phyloP scores from a whole-genome alignment of 225 moss, liverwort and hornwort species.

The Takakia lepidozioides region DNA sequence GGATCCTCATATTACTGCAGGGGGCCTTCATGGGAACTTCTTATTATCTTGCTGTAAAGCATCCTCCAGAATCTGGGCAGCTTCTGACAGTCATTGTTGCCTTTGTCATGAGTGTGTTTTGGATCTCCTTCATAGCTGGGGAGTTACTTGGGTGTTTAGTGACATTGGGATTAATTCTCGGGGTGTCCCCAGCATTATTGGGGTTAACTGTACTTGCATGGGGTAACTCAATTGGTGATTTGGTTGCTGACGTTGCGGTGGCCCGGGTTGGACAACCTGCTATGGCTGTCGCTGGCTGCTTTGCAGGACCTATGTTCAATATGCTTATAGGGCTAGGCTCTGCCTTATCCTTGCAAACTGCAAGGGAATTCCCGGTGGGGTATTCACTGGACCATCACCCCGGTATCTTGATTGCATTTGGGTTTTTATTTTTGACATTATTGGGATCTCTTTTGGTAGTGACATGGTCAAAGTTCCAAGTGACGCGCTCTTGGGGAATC shows the following conservation, averaged over 20 bases:
- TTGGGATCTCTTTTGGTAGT: conserved; percentile 39
- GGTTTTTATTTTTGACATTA: conserved; percentile 37
- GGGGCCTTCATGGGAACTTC: conserved; percentile 49
- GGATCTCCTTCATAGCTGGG: conserved; percentile 57
- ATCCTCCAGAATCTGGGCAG: conserved; percentile 39
- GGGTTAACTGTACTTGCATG: conserved; percentile 62
- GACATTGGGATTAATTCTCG: conserved; percentile 44
- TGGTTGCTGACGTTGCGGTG: conserved; percentile 56
- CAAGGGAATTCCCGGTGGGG: conserved; percentile 27
- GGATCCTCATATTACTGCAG: conserved; percentile 43
- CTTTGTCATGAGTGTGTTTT: conserved; percentile 55
- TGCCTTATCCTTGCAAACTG: conserved; percentile 44
- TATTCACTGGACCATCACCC: conserved; percentile 45
- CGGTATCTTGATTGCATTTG: conserved; percentile 55
- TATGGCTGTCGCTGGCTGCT: conserved; percentile 58
- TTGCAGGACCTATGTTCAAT: conserved; percentile 70
- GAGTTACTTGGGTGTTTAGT: conserved; percentile 55
- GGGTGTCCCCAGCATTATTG: conserved; percentile 45
- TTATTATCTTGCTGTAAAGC: conserved; percentile 40
- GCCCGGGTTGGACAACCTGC: conserved; percentile 56
- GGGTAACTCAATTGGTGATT: conserved; percentile 61
- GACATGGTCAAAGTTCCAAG: conserved; percentile 34
- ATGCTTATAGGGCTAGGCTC: conserved; percentile 56
- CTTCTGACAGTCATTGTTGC: conserved; percentile 30
- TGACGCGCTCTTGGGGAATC: conserved; percentile 52